These are phyloP conservation scores for Mycena chlorophos DNA, from an alignment of 768 basidiomycete species.

Conservation along the genomic window DNA sequence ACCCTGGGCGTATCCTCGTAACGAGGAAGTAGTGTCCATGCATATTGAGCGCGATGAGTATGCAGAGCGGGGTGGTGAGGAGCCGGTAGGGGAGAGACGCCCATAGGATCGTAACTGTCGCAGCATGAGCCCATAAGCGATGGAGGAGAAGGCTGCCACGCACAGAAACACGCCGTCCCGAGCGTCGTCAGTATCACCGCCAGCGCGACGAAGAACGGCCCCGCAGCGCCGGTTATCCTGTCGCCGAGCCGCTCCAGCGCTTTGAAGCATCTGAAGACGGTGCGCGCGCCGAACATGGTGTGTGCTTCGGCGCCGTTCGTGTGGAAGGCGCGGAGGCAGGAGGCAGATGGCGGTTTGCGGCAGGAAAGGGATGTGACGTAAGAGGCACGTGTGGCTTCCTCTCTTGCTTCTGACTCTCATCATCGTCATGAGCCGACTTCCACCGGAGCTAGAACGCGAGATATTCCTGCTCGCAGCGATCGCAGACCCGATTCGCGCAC, in stretches of 20 bases:
- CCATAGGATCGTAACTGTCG: conserved; percentile 74
- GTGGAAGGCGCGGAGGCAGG: no score
- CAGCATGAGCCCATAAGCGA: conserved; percentile 7
- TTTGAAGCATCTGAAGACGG: conserved; percentile 55
- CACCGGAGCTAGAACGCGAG: no score
- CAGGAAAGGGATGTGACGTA: no score
- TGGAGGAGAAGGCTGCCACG: conserved; percentile 38
- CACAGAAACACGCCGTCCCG: conserved; percentile 81
- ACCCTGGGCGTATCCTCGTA: conserved; percentile 79
- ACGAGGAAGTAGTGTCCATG: conserved; percentile 84
- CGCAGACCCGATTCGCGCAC: no score
- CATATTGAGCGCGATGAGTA: conserved; percentile 77
- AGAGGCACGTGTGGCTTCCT: no score
- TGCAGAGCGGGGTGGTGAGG: conserved; percentile 64
- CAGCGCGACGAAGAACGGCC: conserved; percentile 85
- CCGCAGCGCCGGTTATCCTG: conserved; percentile 83
- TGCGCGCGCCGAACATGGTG: conserved; percentile 49
- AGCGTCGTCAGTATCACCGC: conserved; percentile 69
- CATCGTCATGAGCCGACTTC: no score
- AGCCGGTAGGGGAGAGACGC: conserved; percentile 62
- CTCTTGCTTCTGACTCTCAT: no score
- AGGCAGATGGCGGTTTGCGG: no score
- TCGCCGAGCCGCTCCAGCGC: conserved; percentile 74
- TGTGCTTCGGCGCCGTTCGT: no score
- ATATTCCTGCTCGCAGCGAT: no score